phyloP scores from a whole-genome alignment of 176 grass and related monocot genomes.

The Oryza glaberrima region DNA sequence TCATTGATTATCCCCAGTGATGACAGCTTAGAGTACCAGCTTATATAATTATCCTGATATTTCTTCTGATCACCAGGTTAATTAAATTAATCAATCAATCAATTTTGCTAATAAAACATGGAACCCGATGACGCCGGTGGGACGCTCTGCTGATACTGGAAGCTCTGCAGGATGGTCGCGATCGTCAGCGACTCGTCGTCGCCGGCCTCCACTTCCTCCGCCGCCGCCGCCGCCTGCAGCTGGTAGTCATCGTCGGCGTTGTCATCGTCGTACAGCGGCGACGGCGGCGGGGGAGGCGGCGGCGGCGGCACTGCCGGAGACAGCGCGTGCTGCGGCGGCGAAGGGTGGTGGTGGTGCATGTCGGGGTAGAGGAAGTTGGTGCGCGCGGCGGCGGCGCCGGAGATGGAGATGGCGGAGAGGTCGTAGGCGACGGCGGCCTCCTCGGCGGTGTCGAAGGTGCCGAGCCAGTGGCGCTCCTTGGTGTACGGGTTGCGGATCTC shows the following conservation, averaged over 20 bases:
- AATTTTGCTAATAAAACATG: conserved; percentile 25
- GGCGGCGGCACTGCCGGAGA: neutral
- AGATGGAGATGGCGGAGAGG: conserved; percentile 66
- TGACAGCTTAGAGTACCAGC: neutral
- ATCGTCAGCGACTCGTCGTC: conserved; percentile 77
- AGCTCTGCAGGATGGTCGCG: conserved; percentile 74
- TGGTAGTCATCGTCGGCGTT: neutral
- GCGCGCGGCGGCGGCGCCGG: conserved; percentile 46
- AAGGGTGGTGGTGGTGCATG: neutral
- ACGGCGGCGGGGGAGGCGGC: neutral
- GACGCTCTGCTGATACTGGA: conserved; percentile 41
- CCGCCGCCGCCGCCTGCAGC: neutral
- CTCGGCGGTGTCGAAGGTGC: conserved; percentile 74
- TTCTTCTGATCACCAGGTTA: neutral
- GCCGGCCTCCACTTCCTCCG: neutral
- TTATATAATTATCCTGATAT: too few species aligned
- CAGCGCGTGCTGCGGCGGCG: neutral
- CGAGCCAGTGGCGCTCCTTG: conserved; percentile 83
- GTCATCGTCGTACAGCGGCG: neutral
- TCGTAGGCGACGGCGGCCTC: conserved; percentile 75
- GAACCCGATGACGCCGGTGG: neutral
- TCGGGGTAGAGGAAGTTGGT: conserved; percentile 74
- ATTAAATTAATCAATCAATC: neutral
- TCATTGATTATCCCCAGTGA: neutral
- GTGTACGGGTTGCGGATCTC: conserved; percentile 79